Evolutionary conservation across 169 alveolate species (phyloP).

Genomic region (Hammondia hammondi): DNA sequence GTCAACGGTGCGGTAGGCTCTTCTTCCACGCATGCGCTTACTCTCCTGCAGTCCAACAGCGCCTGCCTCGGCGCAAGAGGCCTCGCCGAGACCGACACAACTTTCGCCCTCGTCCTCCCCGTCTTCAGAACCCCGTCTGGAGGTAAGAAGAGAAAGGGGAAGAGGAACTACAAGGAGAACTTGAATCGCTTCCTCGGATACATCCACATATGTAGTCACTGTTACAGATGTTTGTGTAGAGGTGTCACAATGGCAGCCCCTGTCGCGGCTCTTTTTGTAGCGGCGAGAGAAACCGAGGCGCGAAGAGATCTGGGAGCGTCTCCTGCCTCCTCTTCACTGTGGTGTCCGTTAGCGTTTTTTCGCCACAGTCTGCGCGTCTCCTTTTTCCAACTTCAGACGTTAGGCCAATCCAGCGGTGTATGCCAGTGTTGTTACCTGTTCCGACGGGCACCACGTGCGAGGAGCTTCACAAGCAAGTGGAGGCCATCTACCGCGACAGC

Average conservation of each 20-base stretch:
- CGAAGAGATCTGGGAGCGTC: no score
- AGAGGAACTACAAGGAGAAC: no score
- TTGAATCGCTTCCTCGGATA: no score
- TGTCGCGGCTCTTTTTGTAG: no score
- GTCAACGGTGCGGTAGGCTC: no score
- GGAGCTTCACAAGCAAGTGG: constrained; percentile 32
- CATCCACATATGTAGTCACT: no score
- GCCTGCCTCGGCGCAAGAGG: not conserved
- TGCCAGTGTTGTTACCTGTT: constrained; percentile 45
- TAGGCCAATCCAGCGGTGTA: constrained; percentile 11
- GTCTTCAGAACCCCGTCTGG: not conserved
- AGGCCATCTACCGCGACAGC: not conserved
- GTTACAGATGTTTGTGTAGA: no score
- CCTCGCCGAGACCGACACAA: constrained; percentile 20
- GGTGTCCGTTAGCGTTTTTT: no score
- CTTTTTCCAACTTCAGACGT: not conserved
- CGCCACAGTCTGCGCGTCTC: no score
- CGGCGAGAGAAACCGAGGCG: no score
- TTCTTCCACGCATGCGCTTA: not conserved
- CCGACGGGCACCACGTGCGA: constrained; percentile 35
- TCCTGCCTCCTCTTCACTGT: no score
- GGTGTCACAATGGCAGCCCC: no score
- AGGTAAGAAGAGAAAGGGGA: not conserved
- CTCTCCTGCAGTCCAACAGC: constrained; percentile 33
- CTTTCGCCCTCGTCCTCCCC: constrained; percentile 16